Evolutionary conservation across 352 stramenopile species (phyloP).

Genomic region (Pythium oligandrum): DNA sequence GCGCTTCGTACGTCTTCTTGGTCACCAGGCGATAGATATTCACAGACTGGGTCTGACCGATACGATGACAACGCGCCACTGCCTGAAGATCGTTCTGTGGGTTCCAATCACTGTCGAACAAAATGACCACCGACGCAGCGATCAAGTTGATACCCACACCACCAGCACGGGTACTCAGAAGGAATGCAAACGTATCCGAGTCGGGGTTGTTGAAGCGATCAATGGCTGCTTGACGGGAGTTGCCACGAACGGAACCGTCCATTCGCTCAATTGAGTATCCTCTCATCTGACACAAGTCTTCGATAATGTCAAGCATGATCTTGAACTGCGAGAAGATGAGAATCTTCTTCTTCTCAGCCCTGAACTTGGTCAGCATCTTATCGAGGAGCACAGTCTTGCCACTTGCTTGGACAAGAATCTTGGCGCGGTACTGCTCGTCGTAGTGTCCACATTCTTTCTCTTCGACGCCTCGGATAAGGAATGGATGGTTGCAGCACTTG

Average conservation of each 20-base stretch:
- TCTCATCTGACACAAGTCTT: conserved; percentile 79
- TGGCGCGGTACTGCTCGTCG: conserved; percentile 64
- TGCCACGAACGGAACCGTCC: conserved; percentile 95
- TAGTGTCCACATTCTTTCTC: conserved; percentile 92
- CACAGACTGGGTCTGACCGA: conserved; percentile 99
- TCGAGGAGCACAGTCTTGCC: conserved; percentile 99
- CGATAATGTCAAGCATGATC: conserved; percentile 97
- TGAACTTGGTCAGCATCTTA: conserved; percentile 98
- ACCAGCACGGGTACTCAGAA: conserved; percentile 94
- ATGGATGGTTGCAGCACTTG: conserved; percentile 99
- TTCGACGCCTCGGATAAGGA: conserved; percentile 97
- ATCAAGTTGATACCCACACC: conserved; percentile 98
- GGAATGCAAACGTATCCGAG: conserved; percentile 96
- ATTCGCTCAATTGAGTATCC: conserved; percentile 92
- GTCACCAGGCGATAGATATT: conserved; percentile 99
- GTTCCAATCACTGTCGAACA: conserved; percentile 98
- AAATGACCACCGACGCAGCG: conserved; percentile 79
- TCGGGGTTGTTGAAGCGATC: conserved; percentile 96
- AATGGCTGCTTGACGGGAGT: conserved; percentile 97
- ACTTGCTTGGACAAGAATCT: conserved; percentile 81
- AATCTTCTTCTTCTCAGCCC: conserved; percentile 96
- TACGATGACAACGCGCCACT: conserved; percentile 98
- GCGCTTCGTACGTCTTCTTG: conserved; percentile 98
- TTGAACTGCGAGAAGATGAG: conserved; percentile 99
- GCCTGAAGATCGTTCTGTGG: conserved; percentile 98